Conservation (phyloP, 148 eudicot genomes). For the Drosera capensis region DNA sequence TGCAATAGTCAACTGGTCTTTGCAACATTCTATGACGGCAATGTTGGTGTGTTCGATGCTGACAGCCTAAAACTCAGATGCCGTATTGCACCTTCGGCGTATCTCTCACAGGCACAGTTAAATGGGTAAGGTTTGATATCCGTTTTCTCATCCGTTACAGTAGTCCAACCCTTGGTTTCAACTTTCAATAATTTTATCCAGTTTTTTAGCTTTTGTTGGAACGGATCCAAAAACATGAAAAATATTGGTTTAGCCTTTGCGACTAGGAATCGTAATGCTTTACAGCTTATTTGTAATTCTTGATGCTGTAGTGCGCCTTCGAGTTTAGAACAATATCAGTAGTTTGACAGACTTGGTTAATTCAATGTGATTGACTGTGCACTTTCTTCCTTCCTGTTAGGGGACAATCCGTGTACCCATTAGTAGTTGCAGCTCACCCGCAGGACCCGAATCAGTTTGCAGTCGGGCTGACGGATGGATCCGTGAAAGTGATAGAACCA, state of each 20-base stretch:
- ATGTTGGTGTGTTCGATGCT: conserved; percentile 63
- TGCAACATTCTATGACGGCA: conserved; percentile 67
- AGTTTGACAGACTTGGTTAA: too few relatives aligned
- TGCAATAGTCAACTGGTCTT: conserved; percentile 70
- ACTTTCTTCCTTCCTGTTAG: conserved; percentile 16
- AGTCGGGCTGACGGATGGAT: conserved; percentile 59
- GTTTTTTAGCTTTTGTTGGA: too few relatives aligned
- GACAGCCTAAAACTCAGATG: conserved; percentile 62
- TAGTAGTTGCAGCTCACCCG: conserved; percentile 59
- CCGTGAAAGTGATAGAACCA: conserved; percentile 72
- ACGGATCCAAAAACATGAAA: too few relatives aligned
- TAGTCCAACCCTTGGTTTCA: not conserved
- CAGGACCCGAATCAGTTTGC: conserved; percentile 78
- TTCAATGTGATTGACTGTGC: not conserved
- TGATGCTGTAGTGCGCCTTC: too few relatives aligned
- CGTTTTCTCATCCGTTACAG: not conserved
- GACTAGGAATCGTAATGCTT: too few relatives aligned
- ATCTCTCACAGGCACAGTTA: conserved; percentile 39
- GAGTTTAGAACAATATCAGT: too few relatives aligned
- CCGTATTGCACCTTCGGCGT: conserved; percentile 60
- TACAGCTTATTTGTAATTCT: too few relatives aligned
- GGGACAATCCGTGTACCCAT: conserved; percentile 51
- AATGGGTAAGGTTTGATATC: conserved; percentile 35
- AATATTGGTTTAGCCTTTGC: too few relatives aligned
- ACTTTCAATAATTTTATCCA: not conserved